Percentiles rank a stretch among this genome's conserved stretches.
phyloP scores from a whole-genome alignment of 192 early-diverging fungal genomes.

The Rhizophagus sp. region DNA sequence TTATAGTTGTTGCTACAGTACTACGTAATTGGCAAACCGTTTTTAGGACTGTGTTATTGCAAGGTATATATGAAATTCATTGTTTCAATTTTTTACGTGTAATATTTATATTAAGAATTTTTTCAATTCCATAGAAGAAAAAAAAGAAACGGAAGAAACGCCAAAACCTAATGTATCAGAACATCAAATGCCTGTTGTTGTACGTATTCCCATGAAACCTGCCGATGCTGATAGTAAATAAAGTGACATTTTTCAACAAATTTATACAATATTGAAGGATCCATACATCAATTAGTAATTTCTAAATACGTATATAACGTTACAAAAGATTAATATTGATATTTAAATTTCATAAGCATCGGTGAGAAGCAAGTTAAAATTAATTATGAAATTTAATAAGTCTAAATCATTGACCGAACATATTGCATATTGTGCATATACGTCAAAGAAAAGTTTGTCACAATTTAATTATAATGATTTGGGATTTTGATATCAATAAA shows the following conservation, averaged over 20 bases:
- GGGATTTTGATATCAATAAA: too few relatives aligned
- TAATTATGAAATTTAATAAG: too few relatives aligned
- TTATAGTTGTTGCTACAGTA: conserved; percentile 5
- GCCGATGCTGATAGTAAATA: neutral
- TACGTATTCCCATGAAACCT: neutral
- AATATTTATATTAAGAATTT: neutral
- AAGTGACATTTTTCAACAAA: neutral
- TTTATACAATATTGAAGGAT: too few relatives aligned
- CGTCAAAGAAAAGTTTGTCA: too few relatives aligned
- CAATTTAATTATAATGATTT: too few relatives aligned
- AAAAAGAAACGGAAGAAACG: neutral
- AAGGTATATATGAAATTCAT: neutral
- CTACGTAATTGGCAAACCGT: conserved; percentile 24
- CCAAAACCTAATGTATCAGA: neutral
- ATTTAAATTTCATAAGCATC: too few relatives aligned
- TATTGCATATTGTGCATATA: too few relatives aligned
- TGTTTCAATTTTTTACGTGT: neutral
- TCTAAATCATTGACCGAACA: too few relatives aligned
- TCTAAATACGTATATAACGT: too few relatives aligned
- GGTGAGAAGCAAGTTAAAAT: too few relatives aligned
- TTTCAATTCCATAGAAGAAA: conserved; percentile 1
- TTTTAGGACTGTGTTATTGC: conserved; percentile 4
- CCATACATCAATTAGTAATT: too few relatives aligned
- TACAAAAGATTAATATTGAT: too few relatives aligned
- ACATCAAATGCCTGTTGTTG: neutral